Evolutionary conservation across 2,329 filamentous ascomycete species (phyloP), one percentile per base, ranked within the genome.

Genomic region (Calonectria hawksworthii): DNA sequence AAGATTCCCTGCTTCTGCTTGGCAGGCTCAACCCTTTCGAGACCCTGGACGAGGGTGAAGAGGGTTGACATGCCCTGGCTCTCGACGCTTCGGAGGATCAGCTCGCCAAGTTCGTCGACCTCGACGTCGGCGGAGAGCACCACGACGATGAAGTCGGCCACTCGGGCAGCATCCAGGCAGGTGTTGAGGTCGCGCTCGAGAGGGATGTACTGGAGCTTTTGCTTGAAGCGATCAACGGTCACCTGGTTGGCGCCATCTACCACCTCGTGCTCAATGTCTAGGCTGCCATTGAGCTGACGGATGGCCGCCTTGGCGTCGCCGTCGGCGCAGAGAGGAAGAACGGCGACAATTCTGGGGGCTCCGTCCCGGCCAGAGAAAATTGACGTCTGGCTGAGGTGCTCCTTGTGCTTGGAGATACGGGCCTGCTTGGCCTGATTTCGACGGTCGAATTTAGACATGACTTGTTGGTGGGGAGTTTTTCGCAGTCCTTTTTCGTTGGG

Each of bases 391-490:
- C 94, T 94, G 63, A 94, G 90, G 82, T 97, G 94, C 80, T 97
- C 95, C 83, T 93, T 93, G 83, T 96, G 93, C 86, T 99, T 98
- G 79, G 93, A 89, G 76, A 94, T 88, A 81, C 96, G 94, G 85
- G 94, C 93, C 88, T 99, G 97, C 86, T 96, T 96, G 80, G 95
- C 95, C 88, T 98, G 95, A 86, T 99, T 99, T 81, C 95, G 93
- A 74, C 97, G 94, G 86, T 98, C 96, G 84, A 99, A 91, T 87
- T 99, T 99, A 74, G 96, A 98, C 95, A 98, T 96, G 87, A 98
- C 92, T 87, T 98, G 95, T 85, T 99, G 97, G 85, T 98, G 95
- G 70, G 95, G 95, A 21, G 96, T 98, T 86, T 95, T 98, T 82
- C 96, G 93, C 80, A 89, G 89, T 75, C 93, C 93, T 81, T 90